phyloP scores from a whole-genome alignment of 345 rosid species.

The Rhodamnia rubescens region DNA sequence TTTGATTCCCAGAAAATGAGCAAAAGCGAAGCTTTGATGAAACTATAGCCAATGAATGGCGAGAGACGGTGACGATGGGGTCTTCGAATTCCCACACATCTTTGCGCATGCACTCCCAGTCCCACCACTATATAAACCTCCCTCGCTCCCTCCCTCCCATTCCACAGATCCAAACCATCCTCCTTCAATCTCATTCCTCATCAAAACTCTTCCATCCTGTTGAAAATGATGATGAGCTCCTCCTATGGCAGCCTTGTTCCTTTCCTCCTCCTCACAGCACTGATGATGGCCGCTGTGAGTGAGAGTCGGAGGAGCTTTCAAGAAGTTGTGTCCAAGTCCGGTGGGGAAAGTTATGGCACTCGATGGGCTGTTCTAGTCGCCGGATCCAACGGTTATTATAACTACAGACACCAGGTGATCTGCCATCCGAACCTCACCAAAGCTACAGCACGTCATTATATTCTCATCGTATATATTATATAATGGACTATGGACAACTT shows the following conservation, averaged over 20 bases:
- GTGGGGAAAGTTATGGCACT: conserved; percentile 7
- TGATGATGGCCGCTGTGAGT: neutral
- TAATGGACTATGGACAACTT: neutral
- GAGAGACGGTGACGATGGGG: neutral
- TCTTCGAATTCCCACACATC: neutral
- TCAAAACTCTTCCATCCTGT: neutral
- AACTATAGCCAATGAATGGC: neutral
- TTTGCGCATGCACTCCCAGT: neutral
- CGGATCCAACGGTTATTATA: conserved; percentile 35
- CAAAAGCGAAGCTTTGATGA: neutral
- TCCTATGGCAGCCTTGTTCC: neutral
- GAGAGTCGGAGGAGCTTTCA: neutral
- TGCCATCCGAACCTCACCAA: neutral
- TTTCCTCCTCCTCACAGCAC: neutral
- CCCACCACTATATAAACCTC: neutral
- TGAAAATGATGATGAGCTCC: neutral
- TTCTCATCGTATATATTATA: neutral
- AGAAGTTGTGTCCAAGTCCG: neutral
- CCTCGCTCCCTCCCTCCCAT: neutral
- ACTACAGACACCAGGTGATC: conserved; percentile 36
- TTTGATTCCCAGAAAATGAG: neutral
- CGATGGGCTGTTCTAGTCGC: conserved; percentile 42
- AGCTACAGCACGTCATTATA: neutral
- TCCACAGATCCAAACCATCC: neutral
- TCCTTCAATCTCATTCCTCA: neutral